These are phyloP conservation scores for Salicornia ramosissima DNA, from an alignment of 148 eudicot genomes.

Conservation along the genomic window DNA sequence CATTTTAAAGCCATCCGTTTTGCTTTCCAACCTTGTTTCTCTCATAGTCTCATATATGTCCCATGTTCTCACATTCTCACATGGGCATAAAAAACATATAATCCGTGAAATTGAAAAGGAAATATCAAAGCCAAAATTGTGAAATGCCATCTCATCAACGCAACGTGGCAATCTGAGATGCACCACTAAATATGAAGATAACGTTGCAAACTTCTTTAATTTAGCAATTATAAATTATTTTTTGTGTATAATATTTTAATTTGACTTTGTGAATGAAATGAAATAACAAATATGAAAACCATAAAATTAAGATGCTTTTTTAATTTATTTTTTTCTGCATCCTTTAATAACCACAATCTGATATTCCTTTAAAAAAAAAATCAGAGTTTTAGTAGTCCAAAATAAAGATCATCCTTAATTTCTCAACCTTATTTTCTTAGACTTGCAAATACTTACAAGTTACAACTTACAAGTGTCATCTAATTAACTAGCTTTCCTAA, in stretches of 20 bases:
- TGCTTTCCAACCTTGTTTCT: too few relatives aligned
- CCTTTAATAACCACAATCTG: not conserved
- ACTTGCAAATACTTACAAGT: not conserved
- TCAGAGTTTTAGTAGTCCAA: not conserved
- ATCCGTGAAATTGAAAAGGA: too few relatives aligned
- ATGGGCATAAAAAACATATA: too few relatives aligned
- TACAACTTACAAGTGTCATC: not conserved
- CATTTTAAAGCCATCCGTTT: too few relatives aligned
- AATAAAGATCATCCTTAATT: constrained; percentile 1
- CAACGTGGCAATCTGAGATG: constrained; percentile 24
- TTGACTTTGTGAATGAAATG: constrained; percentile 3
- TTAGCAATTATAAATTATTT: not conserved
- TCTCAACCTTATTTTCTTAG: constrained; percentile 5
- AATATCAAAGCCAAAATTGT: too few relatives aligned
- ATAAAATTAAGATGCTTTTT: not conserved
- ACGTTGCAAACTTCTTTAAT: not conserved
- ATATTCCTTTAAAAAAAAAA: not conserved
- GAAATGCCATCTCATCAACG: too few relatives aligned
- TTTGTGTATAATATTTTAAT: not conserved
- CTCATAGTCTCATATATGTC: too few relatives aligned
- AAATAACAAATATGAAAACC: not conserved
- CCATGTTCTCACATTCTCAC: too few relatives aligned
- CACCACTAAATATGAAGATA: constrained; percentile 9
- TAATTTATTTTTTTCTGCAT: not conserved
- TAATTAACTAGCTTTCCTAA: too few relatives aligned